Percentiles rank a stretch among this genome's conserved stretches.
Conservation (phyloP, 495 filamentous ascomycete species). For the Talaromyces proteolyticus region DNA sequence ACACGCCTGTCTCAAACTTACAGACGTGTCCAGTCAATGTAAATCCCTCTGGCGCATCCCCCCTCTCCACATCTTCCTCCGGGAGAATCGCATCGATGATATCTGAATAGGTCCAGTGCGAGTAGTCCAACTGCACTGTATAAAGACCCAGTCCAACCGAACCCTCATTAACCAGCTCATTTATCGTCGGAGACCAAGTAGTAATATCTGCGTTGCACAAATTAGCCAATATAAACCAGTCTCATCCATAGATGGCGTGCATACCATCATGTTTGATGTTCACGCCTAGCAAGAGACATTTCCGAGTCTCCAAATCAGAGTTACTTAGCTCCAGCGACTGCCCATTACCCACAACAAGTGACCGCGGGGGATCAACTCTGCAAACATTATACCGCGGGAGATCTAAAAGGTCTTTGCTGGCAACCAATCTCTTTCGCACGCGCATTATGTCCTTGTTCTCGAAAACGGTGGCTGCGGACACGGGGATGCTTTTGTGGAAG, state of each 20-base stretch:
- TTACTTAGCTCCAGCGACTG: conserved; percentile 16
- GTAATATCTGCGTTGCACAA: conserved; percentile 49
- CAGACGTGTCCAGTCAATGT: conserved; percentile 83
- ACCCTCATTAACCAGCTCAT: conserved; percentile 58
- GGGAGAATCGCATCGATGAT: conserved; percentile 77
- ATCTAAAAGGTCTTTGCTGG: conserved; percentile 53
- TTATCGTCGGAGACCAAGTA: conserved; percentile 69
- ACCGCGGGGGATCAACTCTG: background rate
- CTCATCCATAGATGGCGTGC: conserved; percentile 40
- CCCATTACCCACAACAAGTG: conserved; percentile 36
- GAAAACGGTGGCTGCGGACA: conserved; percentile 73
- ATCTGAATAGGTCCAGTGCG: conserved; percentile 83
- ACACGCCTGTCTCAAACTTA: too few relatives aligned
- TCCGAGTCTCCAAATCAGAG: conserved; percentile 41
- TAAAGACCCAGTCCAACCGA: conserved; percentile 67
- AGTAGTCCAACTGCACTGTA: conserved; percentile 69
- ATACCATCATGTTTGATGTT: conserved; percentile 63
- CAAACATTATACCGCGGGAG: conserved; percentile 49
- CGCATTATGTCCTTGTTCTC: conserved; percentile 64
- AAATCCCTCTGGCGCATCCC: conserved; percentile 80
- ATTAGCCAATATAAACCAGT: conserved; percentile 52
- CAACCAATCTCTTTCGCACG: conserved; percentile 53
- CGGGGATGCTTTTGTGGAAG: conserved; percentile 67
- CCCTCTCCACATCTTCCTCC: conserved; percentile 46
- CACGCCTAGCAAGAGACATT: conserved; percentile 70